Percentiles rank a stretch among this genome's conserved stretches.
Evolutionary conservation across 305 asterid species (phyloP).

Genomic region (Solanum hybrid): DNA sequence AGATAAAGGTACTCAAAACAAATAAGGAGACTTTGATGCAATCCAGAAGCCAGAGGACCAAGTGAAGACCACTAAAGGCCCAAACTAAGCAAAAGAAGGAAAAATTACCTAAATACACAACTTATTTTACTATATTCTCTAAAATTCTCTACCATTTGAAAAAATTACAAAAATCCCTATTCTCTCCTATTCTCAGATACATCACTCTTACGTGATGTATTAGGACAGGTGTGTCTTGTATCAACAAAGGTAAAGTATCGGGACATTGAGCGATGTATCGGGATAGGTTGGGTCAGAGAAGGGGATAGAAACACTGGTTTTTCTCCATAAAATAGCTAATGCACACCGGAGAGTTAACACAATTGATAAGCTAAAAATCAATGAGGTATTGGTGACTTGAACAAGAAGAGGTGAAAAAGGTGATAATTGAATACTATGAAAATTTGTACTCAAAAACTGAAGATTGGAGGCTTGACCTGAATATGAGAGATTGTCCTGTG

Average conservation of each 20-base stretch:
- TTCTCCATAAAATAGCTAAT: too few relatives aligned
- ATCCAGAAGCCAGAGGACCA: neutral
- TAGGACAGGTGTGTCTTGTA: neutral
- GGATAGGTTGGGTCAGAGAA: too few relatives aligned
- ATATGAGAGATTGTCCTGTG: too few relatives aligned
- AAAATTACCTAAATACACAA: neutral
- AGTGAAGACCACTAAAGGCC: neutral
- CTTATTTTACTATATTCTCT: neutral
- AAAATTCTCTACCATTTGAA: neutral
- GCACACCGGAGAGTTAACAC: too few relatives aligned
- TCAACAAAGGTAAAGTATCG: neutral
- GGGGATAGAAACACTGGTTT: too few relatives aligned
- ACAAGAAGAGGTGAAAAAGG: too few relatives aligned
- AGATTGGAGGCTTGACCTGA: too few relatives aligned
- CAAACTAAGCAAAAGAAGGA: neutral
- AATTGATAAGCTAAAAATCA: too few relatives aligned
- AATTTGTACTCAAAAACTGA: too few relatives aligned
- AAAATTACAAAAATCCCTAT: neutral
- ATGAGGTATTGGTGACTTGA: too few relatives aligned
- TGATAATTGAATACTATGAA: too few relatives aligned
- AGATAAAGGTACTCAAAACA: neutral
- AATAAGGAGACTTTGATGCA: neutral
- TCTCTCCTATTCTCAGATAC: neutral
- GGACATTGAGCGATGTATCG: neutral
- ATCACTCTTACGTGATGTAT: neutral